phyloP scores from a whole-genome alignment of 441 rosid species.

The Flueggea neowawraea region DNA sequence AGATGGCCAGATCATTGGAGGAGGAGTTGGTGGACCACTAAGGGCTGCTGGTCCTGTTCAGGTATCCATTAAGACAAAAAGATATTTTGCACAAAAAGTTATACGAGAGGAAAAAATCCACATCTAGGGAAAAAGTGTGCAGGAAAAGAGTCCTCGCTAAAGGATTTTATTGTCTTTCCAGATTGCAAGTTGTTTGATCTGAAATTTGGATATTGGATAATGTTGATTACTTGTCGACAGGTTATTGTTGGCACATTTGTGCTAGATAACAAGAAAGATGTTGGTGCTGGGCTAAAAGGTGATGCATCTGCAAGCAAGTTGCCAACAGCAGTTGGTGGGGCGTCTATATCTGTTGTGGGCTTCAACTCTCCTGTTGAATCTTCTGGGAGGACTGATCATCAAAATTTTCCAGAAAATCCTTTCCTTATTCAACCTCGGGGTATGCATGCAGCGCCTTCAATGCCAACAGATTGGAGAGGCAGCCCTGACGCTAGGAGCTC shows the following conservation, averaged over 20 bases:
- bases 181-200: not conserved
- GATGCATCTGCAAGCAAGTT: slow-evolving; percentile 54
- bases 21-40: slow-evolving; percentile 80
- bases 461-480: slow-evolving; percentile 52
- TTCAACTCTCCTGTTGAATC: slow-evolving; percentile 56
- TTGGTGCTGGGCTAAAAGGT: slow-evolving; percentile 33
- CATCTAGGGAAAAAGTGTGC: not conserved
- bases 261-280: slow-evolving; percentile 58
- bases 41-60: slow-evolving; percentile 92
- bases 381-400: slow-evolving; percentile 61
- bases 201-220: not conserved
- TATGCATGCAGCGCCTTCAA: slow-evolving; percentile 39
- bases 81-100: slow-evolving; percentile 1
- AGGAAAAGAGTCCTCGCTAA: not conserved
- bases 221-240: slow-evolving; percentile 33
- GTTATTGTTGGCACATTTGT: slow-evolving; percentile 85
- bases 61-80: slow-evolving; percentile 34
- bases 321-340: slow-evolving; percentile 54
- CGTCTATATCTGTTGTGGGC: slow-evolving; percentile 47
- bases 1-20: slow-evolving; percentile 83
- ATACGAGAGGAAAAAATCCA: not conserved
- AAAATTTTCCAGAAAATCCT: slow-evolving; percentile 45
- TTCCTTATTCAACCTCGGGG: slow-evolving; percentile 59
- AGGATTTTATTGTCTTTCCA: not conserved
- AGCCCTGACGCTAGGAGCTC: slow-evolving; percentile 45